These are phyloP conservation scores for Leishmania aethiopica DNA, from an alignment of 208 protist species.

Conservation along the genomic window DNA sequence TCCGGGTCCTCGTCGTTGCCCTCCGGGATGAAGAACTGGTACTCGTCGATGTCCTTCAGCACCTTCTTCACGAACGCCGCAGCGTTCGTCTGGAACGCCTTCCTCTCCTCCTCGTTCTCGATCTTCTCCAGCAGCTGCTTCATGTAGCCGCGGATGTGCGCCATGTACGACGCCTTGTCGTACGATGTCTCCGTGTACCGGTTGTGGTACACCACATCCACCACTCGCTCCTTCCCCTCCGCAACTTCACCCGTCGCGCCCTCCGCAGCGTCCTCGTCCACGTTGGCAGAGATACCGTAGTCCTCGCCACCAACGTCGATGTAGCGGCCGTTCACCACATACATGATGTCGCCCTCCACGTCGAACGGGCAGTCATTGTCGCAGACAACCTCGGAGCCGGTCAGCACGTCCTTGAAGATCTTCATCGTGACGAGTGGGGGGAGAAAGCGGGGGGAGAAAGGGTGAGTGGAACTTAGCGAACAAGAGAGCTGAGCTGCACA, in stretches of 20 bases:
- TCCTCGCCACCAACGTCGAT: conserved; percentile 90
- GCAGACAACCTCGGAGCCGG: conserved; percentile 90
- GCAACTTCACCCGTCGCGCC: conserved; percentile 83
- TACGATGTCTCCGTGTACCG: conserved; percentile 92
- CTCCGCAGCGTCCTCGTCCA: conserved; percentile 89
- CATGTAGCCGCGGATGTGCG: conserved; percentile 93
- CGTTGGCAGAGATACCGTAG: conserved; percentile 91
- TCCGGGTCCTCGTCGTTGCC: conserved; percentile 92
- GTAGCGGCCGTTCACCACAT: conserved; percentile 82
- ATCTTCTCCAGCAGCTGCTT: conserved; percentile 89
- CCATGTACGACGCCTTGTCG: conserved; percentile 94
- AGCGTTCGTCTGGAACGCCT: conserved; percentile 89
- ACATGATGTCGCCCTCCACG: conserved; percentile 80
- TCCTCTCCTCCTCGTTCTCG: conserved; percentile 79
- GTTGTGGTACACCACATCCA: conserved; percentile 92
- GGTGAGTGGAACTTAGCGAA: background rate
- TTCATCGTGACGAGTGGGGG: conserved; percentile 57
- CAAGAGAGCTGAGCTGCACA: conserved; percentile 15
- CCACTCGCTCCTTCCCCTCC: conserved; percentile 77
- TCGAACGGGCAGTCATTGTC: conserved; percentile 89
- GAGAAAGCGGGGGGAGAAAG: background rate
- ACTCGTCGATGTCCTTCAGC: conserved; percentile 91
- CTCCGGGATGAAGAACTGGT: conserved; percentile 93
- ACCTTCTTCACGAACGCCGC: conserved; percentile 92
- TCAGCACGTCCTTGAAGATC: conserved; percentile 90